Evolutionary conservation across 208 protist genomes (phyloP), one percentile per base, ranked within the genome.

Genomic region (Leishmania mexicana): DNA sequence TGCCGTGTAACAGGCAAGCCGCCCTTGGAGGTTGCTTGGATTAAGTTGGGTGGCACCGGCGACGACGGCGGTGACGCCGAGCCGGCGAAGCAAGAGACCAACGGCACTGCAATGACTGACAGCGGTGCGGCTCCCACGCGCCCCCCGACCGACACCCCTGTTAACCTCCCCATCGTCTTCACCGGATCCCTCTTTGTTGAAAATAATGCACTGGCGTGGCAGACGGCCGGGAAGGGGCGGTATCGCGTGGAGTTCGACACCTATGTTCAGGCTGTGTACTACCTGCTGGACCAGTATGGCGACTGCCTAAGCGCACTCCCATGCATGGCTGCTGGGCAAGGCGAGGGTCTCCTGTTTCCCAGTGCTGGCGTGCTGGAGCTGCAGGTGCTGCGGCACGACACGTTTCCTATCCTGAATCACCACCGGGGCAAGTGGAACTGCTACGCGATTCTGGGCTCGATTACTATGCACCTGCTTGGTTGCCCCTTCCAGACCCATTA

Each of bases 201-300:
- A 17, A 85, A 85, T 15, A 85, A 85, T 38, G 78, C 81, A 21
- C 76, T 94, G 53, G 87, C 95, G 47, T 97, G 92, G 90, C 90
- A 96, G 83, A 81, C 85, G 3, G 90, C 80, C 21, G 87, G 89
- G 15, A 78, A 76, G 10, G 93, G 93, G 21, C 90, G 93, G 21
- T 98, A 98, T 78, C 86, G 91, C 0, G 81, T 98, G 3, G 93
- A 96, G 81, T 89, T 98, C 80, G 92, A 98, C 62, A 91, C 90
- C 60, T 95, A 96, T 82, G 90, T 92, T 28, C 90, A 96, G 70
- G 93, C 91, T 13, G 79, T 98, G 49, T 87, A 87, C 62, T 85
- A 96, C 75, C 87, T 98, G 58, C 86, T 97, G 67, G 91, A 96
- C 45, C 87, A 94, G 86, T 93, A 95, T 84, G 81, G 83, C 53